A percentile compares a stretch with the other conserved stretches of the same genome.
These are phyloP conservation scores for Lachancea fermentati DNA, from an alignment of 805 yeast species.

Conservation along the genomic window DNA sequence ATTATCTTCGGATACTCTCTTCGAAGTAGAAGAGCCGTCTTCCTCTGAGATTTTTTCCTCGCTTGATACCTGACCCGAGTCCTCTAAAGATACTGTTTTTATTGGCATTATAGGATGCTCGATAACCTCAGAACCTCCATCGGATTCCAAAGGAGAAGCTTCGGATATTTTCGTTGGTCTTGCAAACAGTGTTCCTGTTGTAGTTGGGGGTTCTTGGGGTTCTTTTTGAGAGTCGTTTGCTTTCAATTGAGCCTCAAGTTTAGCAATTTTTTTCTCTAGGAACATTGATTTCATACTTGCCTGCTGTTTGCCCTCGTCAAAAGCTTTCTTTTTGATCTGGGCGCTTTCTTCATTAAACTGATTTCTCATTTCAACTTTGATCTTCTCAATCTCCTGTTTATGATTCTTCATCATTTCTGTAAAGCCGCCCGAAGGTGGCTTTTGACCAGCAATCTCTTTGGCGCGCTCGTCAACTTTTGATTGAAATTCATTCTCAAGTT, in stretches of 20 bases:
- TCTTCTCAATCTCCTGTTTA: slow-evolving; percentile 20
- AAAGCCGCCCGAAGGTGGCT: neutral
- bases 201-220: slow-evolving; percentile 2
- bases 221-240: slow-evolving; percentile 15
- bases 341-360: slow-evolving; percentile 16
- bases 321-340: slow-evolving; percentile 23
- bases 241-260: slow-evolving; percentile 25
- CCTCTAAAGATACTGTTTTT: slow-evolving; percentile 1
- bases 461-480: slow-evolving; percentile 16
- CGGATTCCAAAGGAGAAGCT: slow-evolving; percentile 3
- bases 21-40: no score
- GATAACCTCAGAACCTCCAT: neutral
- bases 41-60: no score
- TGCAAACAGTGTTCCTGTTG: neutral
- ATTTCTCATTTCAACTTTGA: slow-evolving; percentile 17
- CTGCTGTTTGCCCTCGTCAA: slow-evolving; percentile 32
- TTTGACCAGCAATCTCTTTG: slow-evolving; percentile 4
- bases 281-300: slow-evolving; percentile 29
- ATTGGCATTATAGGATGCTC: slow-evolving; percentile 2
- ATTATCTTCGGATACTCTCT: no score
- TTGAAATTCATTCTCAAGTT: slow-evolving; percentile 23
- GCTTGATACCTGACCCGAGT: no score
- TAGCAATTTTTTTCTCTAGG: slow-evolving; percentile 26
- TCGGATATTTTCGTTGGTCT: slow-evolving; percentile 3
- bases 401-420: slow-evolving; percentile 10